Base-by-base conservation (phyloP, 225 moss, liverwort and hornwort genomes). In the Sphagnum tenellum region DNA sequence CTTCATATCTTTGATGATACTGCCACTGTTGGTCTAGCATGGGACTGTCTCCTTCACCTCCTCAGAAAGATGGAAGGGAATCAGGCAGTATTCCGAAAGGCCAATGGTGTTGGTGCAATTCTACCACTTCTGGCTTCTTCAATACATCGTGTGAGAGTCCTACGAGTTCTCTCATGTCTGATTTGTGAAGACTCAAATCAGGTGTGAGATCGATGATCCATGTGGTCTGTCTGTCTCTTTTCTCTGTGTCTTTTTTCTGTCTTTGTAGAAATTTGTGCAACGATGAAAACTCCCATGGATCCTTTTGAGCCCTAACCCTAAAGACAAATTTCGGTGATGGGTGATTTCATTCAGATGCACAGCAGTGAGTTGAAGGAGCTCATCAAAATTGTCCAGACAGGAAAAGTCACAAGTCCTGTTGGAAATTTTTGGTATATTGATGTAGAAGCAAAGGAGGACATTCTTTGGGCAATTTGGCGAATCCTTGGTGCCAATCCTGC, bases 381-480 rank as follows among this genome's bases (percentile, higher is more conserved):
- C 51, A 61, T 93, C 62, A 80, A 83, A 67, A 64, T 88, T 61
- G 76, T 75, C 51, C 86, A 88, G 60, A 75, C 66, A 69, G 89
- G 89, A 9, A 49, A 66, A 61, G 83, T 86, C 46, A 75, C 69
- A 51, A 70, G 71, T 73, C 69, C 60, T 55, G 79, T 79, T 70
- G 92, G 89, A 47, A 62, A 59, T 66, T 79, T 76, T 59, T 72
- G 76, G 71, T 49, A 49, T 59, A 61, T 93, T 47, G 88, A 78
- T 58, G 75, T 57, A 68, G 80, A 83, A 57, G 75, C 79, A 48
- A 86, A 80, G 70, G 82, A 82, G 72, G 92, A 89, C 64, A 74
- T 89, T 12, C 71, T 93, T 65, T 93, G 92, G 92, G 71, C 72
- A 72, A 73, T 93, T 5, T 89, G 92, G 85, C 92, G 92, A 55